Evolutionary conservation across 352 stramenopile species (phyloP), one percentile per base, ranked within the genome.

Genomic region (Globisporangium polare): DNA sequence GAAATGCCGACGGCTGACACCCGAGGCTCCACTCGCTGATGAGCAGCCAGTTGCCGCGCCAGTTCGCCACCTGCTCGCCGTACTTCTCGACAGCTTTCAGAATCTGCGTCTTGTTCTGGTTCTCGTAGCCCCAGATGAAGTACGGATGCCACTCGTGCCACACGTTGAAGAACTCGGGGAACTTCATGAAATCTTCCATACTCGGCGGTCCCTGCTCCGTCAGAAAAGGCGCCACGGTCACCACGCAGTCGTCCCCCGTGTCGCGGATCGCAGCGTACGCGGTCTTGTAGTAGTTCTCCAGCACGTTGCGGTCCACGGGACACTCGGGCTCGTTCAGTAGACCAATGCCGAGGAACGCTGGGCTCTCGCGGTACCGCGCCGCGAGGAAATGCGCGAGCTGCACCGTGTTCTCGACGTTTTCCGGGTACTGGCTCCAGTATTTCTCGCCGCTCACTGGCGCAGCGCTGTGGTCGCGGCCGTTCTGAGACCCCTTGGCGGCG

Each of bases 1-100:
- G 69, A 54, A 94, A 93, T 4, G 81, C 83, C 42, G 74, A 89
- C 5, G 60, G 66, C 24, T 73, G 82, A 0, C 83, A 71, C 0
- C 72, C 86, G 6, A 92, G 71, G 67, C 84, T 94, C 86, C 86
- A 95, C 57, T 95, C 86, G 63, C 89, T 85, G 50, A 95, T 80
- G 20, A 94, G 73, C 51, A 95, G 64, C 75, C 75, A 86, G 68
- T 89, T 88, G 55, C 84, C 86, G 0, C 57, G 46, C 86, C 86
- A 95, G 8, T 55, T 63, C 12, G 73, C 62, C 52, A 92, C 57
- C 52, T 88, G 71, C 12, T 86, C 63, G 29, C 74, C 73, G 53
- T 89, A 91, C 29, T 71, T 63, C 58, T 73, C 62, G 26, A 90
- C 75, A 47, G 76, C 77, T n/a, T 72, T 31, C 18, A 92, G 54